A percentile compares a stretch with the other conserved stretches of the same genome.
Conservation (phyloP, 192 early-diverging fungal genomes). For the Phlyctochytrium bullatum region DNA sequence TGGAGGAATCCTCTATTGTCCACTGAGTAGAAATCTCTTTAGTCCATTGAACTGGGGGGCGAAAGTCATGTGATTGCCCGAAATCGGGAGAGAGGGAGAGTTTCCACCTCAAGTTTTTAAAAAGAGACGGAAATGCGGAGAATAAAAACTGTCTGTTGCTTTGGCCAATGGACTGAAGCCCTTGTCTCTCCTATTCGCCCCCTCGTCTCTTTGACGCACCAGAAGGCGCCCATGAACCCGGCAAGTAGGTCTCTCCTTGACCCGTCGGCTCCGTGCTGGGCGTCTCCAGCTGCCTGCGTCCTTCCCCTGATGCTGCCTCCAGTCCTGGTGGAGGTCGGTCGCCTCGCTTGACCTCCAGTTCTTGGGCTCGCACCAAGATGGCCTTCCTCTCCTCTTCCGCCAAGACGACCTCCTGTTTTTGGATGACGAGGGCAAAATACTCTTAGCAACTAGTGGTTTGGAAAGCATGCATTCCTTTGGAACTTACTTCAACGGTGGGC, state of each 20-base stretch:
- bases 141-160: too few species aligned
- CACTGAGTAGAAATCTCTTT: too few species aligned
- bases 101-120: too few species aligned
- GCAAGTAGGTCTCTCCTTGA: slow-evolving; percentile 32
- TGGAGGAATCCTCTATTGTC: too few species aligned
- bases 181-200: not conserved
- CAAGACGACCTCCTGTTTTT: slow-evolving; percentile 10
- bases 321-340: slow-evolving; percentile 1
- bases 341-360: slow-evolving; percentile 15
- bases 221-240: slow-evolving; percentile 27
- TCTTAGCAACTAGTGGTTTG: not conserved
- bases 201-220: not conserved
- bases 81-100: too few species aligned
- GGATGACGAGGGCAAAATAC: not conserved
- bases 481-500: slow-evolving; percentile 40
- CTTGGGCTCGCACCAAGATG: not conserved
- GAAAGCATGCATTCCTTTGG: not conserved
- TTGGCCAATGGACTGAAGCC: too few species aligned
- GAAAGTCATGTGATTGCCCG: too few species aligned
- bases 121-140: too few species aligned
- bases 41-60: too few species aligned
- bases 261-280: slow-evolving; percentile 14
- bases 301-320: not conserved
- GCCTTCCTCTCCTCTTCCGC: slow-evolving; percentile 10
- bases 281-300: not conserved